Evolutionary conservation across 2,329 filamentous ascomycete species (phyloP).

Genomic region (Sporothrix sp.): DNA sequence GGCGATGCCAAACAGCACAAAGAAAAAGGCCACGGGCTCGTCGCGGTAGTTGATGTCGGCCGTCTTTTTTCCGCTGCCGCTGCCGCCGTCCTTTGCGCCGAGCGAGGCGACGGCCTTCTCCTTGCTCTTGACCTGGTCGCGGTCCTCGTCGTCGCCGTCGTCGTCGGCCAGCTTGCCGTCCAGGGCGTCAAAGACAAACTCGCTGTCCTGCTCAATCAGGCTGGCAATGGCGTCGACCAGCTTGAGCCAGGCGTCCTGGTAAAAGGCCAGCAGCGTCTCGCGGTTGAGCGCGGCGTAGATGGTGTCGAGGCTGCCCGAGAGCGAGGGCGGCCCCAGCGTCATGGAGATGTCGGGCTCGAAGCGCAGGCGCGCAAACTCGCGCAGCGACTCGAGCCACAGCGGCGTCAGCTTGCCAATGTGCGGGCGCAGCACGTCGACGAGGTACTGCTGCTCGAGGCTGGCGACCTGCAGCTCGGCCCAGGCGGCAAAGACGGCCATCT

Average conservation of each 20-base stretch:
- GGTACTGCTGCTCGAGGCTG: slow-evolving; percentile 81
- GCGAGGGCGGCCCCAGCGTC: slow-evolving; percentile 68
- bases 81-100: slow-evolving; percentile 29
- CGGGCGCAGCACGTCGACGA: slow-evolving; percentile 78
- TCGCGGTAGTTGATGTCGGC: slow-evolving; percentile 94
- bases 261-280: slow-evolving; percentile 88
- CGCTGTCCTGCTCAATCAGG: slow-evolving; percentile 93
- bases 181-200: slow-evolving; percentile 92
- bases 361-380: slow-evolving; percentile 79
- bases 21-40: slow-evolving; percentile 97
- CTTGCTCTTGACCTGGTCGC: not conserved
- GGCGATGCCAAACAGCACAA: slow-evolving; percentile 90
- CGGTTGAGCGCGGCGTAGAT: slow-evolving; percentile 92
- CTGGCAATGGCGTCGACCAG: slow-evolving; percentile 96
- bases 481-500: slow-evolving; percentile 91
- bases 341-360: slow-evolving; percentile 98
- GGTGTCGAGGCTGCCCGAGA: slow-evolving; percentile 80
- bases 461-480: slow-evolving; percentile 97
- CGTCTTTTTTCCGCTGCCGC: slow-evolving; percentile 27
- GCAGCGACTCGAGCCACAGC: slow-evolving; percentile 83
- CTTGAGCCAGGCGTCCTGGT: slow-evolving; percentile 94
- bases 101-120: not conserved
- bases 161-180: slow-evolving; percentile 63
- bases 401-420: slow-evolving; percentile 86
- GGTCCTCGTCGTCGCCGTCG: not conserved